Conservation (phyloP, 1,284 basidiomycete genomes). For the Irpex sp. region DNA sequence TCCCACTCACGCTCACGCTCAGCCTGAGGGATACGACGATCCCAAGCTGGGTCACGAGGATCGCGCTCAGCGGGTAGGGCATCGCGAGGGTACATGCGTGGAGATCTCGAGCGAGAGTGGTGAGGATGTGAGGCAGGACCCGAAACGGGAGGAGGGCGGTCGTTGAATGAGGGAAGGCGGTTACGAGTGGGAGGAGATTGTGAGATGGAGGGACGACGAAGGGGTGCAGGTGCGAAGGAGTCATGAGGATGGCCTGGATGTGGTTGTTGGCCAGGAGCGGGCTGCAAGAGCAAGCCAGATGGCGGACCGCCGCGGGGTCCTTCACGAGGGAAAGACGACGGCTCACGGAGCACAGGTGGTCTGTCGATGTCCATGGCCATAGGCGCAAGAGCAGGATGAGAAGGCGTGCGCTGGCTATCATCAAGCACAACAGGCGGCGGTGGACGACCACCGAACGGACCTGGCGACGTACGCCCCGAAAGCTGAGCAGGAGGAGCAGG, state of each 20-base stretch:
- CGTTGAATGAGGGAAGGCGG: conserved; percentile 34
- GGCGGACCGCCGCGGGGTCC: conserved; percentile 44
- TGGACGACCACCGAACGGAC: conserved; percentile 71
- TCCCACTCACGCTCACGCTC: conserved; percentile 35
- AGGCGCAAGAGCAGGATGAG: conserved; percentile 65
- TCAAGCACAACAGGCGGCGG: conserved; percentile 74
- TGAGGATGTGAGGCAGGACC: conserved; percentile 42
- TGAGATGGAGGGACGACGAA: conserved; percentile 47
- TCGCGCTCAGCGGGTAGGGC: conserved; percentile 29
- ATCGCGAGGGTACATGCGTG: conserved; percentile 48
- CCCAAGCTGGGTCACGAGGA: conserved; percentile 43
- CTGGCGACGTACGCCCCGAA: conserved; percentile 46
- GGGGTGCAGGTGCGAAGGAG: conserved; percentile 40
- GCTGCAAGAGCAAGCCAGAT: conserved; percentile 49
- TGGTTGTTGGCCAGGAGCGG: conserved; percentile 51
- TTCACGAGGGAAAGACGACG: conserved; percentile 36
- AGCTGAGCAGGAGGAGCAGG: conserved; percentile 51
- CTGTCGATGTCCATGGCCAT: conserved; percentile 66
- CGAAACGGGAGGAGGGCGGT: conserved; percentile 35
- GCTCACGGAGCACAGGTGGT: conserved; percentile 48
- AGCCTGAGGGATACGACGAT: conserved; percentile 31
- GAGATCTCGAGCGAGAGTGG: conserved; percentile 43
- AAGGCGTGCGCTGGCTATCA: conserved; percentile 54
- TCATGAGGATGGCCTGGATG: conserved; percentile 41
- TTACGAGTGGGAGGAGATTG: conserved; percentile 44